Evolutionary conservation across 2,329 filamentous ascomycete species (phyloP).

Genomic region (Neofusicoccum parvum): DNA sequence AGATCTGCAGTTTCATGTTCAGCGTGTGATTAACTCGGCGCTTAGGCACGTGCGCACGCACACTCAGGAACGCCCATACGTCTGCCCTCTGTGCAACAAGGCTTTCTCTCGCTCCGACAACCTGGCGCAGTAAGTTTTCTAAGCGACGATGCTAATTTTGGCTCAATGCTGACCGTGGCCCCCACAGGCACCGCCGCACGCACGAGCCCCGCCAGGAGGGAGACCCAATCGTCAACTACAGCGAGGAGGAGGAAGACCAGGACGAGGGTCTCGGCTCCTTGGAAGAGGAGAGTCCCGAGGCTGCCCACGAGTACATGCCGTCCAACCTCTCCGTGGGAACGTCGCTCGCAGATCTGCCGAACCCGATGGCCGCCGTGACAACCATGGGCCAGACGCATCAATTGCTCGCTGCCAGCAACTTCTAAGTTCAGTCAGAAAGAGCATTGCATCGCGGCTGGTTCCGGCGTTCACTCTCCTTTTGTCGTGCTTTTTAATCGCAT

Average conservation of each 20-base stretch:
- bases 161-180: conserved; percentile 12
- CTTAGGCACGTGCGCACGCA: conserved; percentile 96
- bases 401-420: conserved; percentile 48
- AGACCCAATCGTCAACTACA: conserved; percentile 65
- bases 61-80: conserved; percentile 98
- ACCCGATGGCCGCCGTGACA: conserved; percentile 33
- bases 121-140: conserved; percentile 79
- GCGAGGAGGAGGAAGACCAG: conserved; percentile 85
- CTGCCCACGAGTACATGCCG: conserved; percentile 64
- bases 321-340: conserved; percentile 34
- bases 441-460: conserved; percentile 17
- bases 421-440: conserved; percentile 32
- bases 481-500: conserved; percentile 19
- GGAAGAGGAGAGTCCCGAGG: conserved; percentile 77
- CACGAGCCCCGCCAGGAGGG: conserved; percentile 74
- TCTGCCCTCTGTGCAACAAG: conserved; percentile 97
- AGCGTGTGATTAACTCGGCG: conserved; percentile 32
- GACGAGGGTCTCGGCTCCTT: conserved; percentile 82
- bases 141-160: conserved; percentile 14
- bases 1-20: conserved; percentile 22
- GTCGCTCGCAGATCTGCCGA: conserved; percentile 40
- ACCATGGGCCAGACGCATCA: conserved; percentile 46
- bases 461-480: conserved; percentile 15
- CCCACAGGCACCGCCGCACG: conserved; percentile 67
- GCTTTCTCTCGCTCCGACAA: conserved; percentile 98